phyloP scores from a whole-genome alignment of 192 early-diverging fungal genomes.

The Umbelopsis vinacea region DNA sequence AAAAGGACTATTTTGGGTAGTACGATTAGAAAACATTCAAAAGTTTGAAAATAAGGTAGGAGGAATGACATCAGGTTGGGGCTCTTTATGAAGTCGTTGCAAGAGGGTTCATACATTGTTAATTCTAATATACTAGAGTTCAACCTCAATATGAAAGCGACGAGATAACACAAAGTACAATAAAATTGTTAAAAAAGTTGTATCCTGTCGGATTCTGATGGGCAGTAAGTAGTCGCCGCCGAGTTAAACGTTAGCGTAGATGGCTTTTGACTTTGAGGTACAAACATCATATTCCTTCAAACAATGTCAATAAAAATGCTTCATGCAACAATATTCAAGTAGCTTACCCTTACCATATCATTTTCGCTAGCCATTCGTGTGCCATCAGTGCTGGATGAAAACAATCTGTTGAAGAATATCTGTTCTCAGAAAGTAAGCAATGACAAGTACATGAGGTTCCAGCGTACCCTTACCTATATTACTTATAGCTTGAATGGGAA shows the following conservation, averaged over 20 bases:
- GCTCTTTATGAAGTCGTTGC: too few species aligned
- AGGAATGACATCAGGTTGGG: too few species aligned
- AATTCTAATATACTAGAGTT: too few species aligned
- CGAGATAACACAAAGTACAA: neutral
- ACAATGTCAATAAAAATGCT: neutral
- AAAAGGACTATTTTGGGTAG: too few species aligned
- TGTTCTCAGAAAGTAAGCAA: neutral
- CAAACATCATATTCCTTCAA: slow-evolving; percentile 1
- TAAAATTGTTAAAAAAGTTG: neutral
- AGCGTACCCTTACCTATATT: slow-evolving; percentile 1
- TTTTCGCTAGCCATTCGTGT: slow-evolving; percentile 39
- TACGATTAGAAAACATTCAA: too few species aligned
- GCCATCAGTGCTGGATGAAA: slow-evolving; percentile 57
- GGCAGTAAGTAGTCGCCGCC: neutral
- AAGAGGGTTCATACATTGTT: too few species aligned
- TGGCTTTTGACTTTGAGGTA: neutral
- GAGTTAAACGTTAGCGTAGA: neutral
- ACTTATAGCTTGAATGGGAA: slow-evolving; percentile 47
- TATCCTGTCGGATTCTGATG: neutral
- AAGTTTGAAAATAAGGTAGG: too few species aligned
- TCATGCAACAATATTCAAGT: neutral
- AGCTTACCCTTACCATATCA: slow-evolving; percentile 26
- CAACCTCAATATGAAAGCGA: too few species aligned
- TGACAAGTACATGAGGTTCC: neutral
- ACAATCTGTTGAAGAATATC: slow-evolving; percentile 43